Evolutionary conservation across 306 rosid genomes (phyloP), one percentile per base, ranked within the genome.

Genomic region (Begonia masoniana): DNA sequence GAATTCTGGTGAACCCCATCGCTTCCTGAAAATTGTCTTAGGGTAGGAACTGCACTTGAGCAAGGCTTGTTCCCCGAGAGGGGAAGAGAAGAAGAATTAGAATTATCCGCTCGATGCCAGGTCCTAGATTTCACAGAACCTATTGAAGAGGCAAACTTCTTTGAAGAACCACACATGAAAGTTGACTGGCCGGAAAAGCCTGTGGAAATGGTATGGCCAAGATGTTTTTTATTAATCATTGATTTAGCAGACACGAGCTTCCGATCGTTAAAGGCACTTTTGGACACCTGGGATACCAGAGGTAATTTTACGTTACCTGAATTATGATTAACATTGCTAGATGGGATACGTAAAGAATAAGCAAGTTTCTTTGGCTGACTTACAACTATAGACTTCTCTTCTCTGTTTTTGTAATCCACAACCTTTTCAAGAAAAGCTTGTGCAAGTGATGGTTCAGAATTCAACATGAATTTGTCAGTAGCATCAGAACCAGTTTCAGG

Each of bases 1-100:
- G 88, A 83, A 74, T 75, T 75, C 74, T 68, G 73, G 50, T 71
- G 88, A 55, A 68, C 81, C 53, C 67, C 78, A 63, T 75, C 73
- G 48, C 57, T 65, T 47, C 68, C 78, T 13, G 71, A 62, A 56
- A 69, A 67, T 64, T 78, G 68, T 68, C 73, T 70, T 71, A 57
- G 75, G 50, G 72, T 66, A 73, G 82, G 76, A 68, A 68, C 24
- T 46, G 50, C 41, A 54, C 71, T 76, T 24, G 65, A 51, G 15
- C 24, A 71, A 62, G 61, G 58, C 58, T 76, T 72, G 53, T 56
- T 68, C 69, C 52, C 82, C 45, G 74, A 62, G 41, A 47, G 63
- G 46, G 63, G 50, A 51, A 50, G 53, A 41, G 54, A 50, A 57
- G 80, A 68, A 64, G 75, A 67, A 70, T 47, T 66, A 64, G 75